Base-by-base conservation (phyloP, 805 yeast genomes). In the Scheffersomyces lignosus region DNA sequence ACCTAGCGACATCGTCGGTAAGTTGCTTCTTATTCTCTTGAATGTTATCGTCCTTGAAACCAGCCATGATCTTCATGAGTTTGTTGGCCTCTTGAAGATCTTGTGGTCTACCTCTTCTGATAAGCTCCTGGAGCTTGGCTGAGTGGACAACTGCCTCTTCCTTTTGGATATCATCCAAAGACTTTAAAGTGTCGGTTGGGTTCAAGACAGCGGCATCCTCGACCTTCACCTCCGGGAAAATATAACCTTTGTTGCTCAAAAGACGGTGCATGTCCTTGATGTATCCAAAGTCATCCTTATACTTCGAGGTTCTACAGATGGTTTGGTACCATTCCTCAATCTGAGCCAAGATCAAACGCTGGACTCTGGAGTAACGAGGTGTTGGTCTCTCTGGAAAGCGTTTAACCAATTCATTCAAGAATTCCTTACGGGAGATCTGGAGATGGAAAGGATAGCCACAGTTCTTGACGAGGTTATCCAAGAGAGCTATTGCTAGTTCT, bases 291-390 rank as follows among this genome's bases (percentile, higher is more conserved):
- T 93, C 99, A 29, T 89, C 95, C 58, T 87, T 87, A 62, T 93
- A 87, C 54, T 87, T 76, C 18, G 96, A 81, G 36, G 93, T 88
- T 52, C 82, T 81, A 63, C 97, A 91, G 37, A 93, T 80, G 1
- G 98, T 91, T 60, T 87, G 95, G 58, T 87, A 81, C 99, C 99
- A 93, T 62, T 93, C 98, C 62, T 91, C 96, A 53, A 93, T 84
- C 38, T 90, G 87, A 41, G 93, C 90, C 54, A 93, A 72, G 45
- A 91, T 80, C 50, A 89, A 72, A 56, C 88, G 73, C 59, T 93
- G 98, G 17, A 87, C 82, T 45, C 89, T 75, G 14, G 91, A 73
- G 62, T 86, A 88, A 26, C 90, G 78, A 43, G 83, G 65, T 3
- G 97, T 96, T 1, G 99, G 98, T 54, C 87, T 79, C 56, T 90